phyloP scores from a whole-genome alignment of 495 filamentous ascomycete genomes.

The Penicillium argentinense region DNA sequence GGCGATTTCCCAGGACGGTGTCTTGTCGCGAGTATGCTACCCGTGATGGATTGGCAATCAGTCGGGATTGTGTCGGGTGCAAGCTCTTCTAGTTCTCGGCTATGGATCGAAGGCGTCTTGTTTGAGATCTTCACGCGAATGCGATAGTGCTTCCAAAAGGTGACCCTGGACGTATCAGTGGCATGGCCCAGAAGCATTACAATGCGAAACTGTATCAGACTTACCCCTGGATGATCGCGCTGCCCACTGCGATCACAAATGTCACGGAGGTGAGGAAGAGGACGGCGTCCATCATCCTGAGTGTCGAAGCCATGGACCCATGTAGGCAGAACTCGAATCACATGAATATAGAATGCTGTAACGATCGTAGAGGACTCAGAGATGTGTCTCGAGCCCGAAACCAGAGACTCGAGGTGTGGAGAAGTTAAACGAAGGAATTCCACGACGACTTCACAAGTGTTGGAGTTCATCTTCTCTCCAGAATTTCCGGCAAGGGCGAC shows the following conservation, averaged over 20 bases:
- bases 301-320: too few species aligned
- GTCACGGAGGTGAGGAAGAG: conserved; percentile 15
- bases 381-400: too few species aligned
- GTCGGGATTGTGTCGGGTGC: background rate
- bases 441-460: too few species aligned
- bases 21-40: conserved; percentile 7
- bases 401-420: too few species aligned
- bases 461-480: too few species aligned
- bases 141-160: conserved; percentile 19
- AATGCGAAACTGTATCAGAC: background rate
- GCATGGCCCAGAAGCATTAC: background rate
- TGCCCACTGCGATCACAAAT: conserved; percentile 12
- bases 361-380: too few species aligned
- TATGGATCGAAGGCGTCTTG: conserved; percentile 1
- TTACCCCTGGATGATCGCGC: conserved; percentile 15
- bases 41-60: conserved; percentile 1
- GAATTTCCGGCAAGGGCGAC: too few species aligned
- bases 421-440: too few species aligned
- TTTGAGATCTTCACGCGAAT: conserved; percentile 15
- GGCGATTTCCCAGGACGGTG: background rate
- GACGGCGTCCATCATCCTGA: conserved; percentile 18
- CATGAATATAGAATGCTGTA: background rate
- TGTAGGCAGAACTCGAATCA: background rate
- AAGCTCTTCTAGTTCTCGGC: conserved; percentile 8
- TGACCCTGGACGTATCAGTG: conserved; percentile 1